Percentiles rank a stretch among this genome's conserved stretches.
These are phyloP conservation scores for Tulasnella calospora DNA, from an alignment of 768 basidiomycete genomes.

Conservation along the genomic window DNA sequence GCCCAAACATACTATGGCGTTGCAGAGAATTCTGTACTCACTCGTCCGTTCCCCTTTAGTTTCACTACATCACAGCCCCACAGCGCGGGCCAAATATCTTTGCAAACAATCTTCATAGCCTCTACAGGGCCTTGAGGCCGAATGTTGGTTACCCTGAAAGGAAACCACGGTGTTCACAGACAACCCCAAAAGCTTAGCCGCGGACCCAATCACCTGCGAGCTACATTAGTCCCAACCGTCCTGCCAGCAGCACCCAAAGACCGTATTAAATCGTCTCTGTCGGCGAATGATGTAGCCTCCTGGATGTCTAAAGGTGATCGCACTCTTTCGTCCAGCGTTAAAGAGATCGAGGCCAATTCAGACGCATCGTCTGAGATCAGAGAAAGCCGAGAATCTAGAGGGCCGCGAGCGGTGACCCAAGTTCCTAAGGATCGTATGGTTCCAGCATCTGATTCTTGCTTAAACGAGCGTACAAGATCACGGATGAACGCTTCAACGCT, in stretches of 20 bases:
- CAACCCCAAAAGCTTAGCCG: not conserved
- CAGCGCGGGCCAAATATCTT: not conserved
- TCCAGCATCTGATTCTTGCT: not conserved
- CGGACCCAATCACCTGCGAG: not conserved
- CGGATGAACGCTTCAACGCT: not conserved
- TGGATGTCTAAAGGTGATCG: not conserved
- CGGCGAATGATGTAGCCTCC: not conserved
- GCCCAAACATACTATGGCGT: not conserved
- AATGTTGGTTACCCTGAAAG: not conserved
- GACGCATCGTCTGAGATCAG: not conserved
- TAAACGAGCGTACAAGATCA: not conserved
- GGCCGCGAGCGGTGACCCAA: not conserved
- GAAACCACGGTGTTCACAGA: not conserved
- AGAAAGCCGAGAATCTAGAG: not conserved
- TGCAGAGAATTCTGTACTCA: not conserved
- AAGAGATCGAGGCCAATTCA: not conserved
- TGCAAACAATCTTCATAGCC: not conserved
- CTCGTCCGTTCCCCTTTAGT: not conserved
- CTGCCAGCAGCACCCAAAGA: not conserved
- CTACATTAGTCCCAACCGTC: not conserved
- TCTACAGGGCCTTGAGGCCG: not conserved
- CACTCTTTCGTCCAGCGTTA: not conserved
- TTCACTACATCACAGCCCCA: not conserved
- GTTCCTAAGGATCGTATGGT: not conserved
- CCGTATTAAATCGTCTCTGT: not conserved